Percentiles rank a stretch among this genome's conserved stretches.
Evolutionary conservation across 2,329 filamentous ascomycete genomes (phyloP).

Genomic region (Apiospora pterosperma): DNA sequence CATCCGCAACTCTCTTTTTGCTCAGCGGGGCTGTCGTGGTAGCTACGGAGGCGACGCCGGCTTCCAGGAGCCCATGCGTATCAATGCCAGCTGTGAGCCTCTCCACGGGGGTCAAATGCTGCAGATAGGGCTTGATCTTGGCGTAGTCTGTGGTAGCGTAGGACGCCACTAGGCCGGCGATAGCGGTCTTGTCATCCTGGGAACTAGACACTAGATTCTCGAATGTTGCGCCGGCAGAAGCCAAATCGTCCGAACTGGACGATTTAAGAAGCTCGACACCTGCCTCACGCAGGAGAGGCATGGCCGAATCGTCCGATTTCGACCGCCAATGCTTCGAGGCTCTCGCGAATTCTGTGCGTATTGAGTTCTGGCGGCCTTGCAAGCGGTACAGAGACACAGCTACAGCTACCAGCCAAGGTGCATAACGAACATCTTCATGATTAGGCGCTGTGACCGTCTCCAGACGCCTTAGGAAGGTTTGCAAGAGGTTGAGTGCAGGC

Average conservation of each 20-base stretch:
- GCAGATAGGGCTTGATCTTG: slow-evolving; percentile 51
- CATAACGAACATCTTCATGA: slow-evolving; percentile 69
- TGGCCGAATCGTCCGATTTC: slow-evolving; percentile 48
- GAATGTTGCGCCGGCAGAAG: slow-evolving; percentile 76
- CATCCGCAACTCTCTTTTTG: slow-evolving; percentile 47
- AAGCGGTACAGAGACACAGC: slow-evolving; percentile 74
- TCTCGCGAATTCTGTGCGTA: slow-evolving; percentile 71
- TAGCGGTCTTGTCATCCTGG: slow-evolving; percentile 64
- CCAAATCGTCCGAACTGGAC: slow-evolving; percentile 62
- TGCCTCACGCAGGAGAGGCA: slow-evolving; percentile 75
- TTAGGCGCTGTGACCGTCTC: slow-evolving; percentile 56
- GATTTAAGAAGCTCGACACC: slow-evolving; percentile 81
- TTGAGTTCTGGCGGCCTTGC: slow-evolving; percentile 69
- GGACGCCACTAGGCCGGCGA: slow-evolving; percentile 83
- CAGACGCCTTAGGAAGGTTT: slow-evolving; percentile 70
- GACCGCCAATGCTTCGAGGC: slow-evolving; percentile 79
- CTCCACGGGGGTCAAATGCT: slow-evolving; percentile 58
- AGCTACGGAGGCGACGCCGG: slow-evolving; percentile 56
- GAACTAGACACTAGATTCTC: slow-evolving; percentile 64
- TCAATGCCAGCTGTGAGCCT: slow-evolving; percentile 60
- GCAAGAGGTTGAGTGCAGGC: slow-evolving; percentile 71
- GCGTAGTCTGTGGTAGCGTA: slow-evolving; percentile 61
- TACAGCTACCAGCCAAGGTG: slow-evolving; percentile 80
- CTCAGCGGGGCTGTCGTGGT: slow-evolving; percentile 33
- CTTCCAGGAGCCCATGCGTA: slow-evolving; percentile 58